Evolutionary conservation across 768 basidiomycete species (phyloP), one percentile per base, ranked within the genome.

Genomic region (Sistotremastrum suecicum): DNA sequence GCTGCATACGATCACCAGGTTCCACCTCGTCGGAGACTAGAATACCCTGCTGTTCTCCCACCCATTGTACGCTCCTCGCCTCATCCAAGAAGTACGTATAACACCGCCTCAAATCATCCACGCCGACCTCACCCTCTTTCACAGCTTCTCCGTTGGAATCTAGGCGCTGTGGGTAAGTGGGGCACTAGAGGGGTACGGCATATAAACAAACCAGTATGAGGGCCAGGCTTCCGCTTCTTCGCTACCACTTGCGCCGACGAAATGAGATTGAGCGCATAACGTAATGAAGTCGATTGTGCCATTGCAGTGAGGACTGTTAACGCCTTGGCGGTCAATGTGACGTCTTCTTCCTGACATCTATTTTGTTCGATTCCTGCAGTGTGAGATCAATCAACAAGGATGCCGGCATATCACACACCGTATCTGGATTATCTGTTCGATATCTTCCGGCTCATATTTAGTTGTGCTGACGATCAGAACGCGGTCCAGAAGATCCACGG

Each of bases 301-400:
- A 99, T 94, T 2, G 79, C 74, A 2, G 89, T 85, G 34, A 99
- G 67, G n/a, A 91, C 80, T 33, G 72, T 71, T 37, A 76, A 60
- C 1, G 91, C 89, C 12, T 81, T 80, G 1, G 72, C 56, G 1
- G 80, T 72, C 30, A 99, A 70, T 32, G 77, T 75, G 9, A 95
- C 91, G 55, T 98, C 95, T 61, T 99, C 95, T 61, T 99, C 95
- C 64, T 91, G 80, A 53, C 86, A 87, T 47, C 86, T 89, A 45
- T 29, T 35, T 45, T 20, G 33, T n/a, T 5, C 1, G 39, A 32
- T 9, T 7, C 30, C 29, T 38, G 37, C 35, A 31, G 38, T 50
- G 44, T 1, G 5, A 3, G 30, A 20, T 10, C 34, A 12, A 9
- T 39, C 30, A 10, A 38, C 37, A 6, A 12, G 2, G 7, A 7